These are phyloP conservation scores for Pichia sp. DNA, from an alignment of 1,139 yeast species.

Conservation along the genomic window DNA sequence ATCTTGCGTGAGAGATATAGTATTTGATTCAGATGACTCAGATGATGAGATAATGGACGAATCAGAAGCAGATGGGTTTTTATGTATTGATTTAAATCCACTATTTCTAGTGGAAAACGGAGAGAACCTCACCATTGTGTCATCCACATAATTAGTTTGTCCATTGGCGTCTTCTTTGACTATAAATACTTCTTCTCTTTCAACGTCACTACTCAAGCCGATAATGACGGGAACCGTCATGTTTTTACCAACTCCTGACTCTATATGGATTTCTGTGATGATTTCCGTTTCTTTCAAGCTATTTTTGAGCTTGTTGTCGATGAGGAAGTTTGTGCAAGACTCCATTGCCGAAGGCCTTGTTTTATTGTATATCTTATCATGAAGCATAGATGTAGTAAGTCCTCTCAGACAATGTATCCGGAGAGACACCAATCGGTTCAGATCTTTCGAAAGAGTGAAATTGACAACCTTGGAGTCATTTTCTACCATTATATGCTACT, in stretches of 20 bases:
- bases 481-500: constrained; percentile 1
- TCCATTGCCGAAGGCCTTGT: not conserved
- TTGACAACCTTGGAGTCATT: constrained; percentile 15
- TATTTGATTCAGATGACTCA: not conserved
- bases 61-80: not conserved
- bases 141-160: constrained; percentile 1
- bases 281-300: constrained; percentile 3
- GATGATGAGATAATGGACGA: not conserved
- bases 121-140: constrained; percentile 1
- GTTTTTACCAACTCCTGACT: constrained; percentile 47
- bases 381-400: constrained; percentile 5
- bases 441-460: constrained; percentile 71
- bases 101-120: not conserved
- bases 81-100: not conserved
- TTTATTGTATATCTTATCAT: not conserved
- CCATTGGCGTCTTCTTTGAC: not conserved
- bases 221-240: constrained; percentile 54
- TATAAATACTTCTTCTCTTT: not conserved
- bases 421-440: constrained; percentile 42
- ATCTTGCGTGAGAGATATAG: not conserved
- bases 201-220: constrained; percentile 6
- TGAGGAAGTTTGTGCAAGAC: constrained; percentile 4
- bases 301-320: constrained; percentile 5
- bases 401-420: constrained; percentile 9
- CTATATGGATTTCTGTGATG: constrained; percentile 53